A percentile compares a stretch with the other conserved stretches of the same genome.
phyloP scores from a whole-genome alignment of 352 stramenopile species.

The Globisporangium takayamanum region DNA sequence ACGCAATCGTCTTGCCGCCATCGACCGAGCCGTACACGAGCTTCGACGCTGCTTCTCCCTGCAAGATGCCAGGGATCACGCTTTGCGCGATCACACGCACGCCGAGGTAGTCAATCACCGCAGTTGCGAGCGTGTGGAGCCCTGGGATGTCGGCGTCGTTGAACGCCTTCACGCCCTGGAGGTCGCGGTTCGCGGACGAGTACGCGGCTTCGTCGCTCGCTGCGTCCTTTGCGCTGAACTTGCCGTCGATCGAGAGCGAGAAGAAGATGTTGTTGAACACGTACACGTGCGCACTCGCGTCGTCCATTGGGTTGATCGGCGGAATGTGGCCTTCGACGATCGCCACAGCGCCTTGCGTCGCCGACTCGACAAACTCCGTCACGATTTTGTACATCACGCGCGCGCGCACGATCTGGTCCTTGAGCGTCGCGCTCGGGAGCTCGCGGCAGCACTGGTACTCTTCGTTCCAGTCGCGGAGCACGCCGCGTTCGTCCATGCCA shows the following conservation, averaged over 20 bases:
- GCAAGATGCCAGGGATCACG: constrained; percentile 94
- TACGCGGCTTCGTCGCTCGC: constrained; percentile 75
- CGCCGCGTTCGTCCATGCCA: constrained; percentile 90
- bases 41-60: constrained; percentile 92
- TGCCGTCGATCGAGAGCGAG: constrained; percentile 86
- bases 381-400: constrained; percentile 94
- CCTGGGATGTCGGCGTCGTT: constrained; percentile 89
- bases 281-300: constrained; percentile 90
- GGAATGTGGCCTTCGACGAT: constrained; percentile 93
- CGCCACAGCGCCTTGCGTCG: constrained; percentile 82
- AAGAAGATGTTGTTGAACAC: constrained; percentile 99
- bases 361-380: constrained; percentile 93
- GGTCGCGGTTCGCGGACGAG: constrained; percentile 83
- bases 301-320: constrained; percentile 96
- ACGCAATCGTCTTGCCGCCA: constrained; percentile 80
- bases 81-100: constrained; percentile 93
- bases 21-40: constrained; percentile 95
- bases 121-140: constrained; percentile 92
- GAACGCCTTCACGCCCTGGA: constrained; percentile 87
- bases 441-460: constrained; percentile 92
- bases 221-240: constrained; percentile 53
- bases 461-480: constrained; percentile 95
- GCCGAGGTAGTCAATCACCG: constrained; percentile 94
- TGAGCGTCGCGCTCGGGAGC: constrained; percentile 65
- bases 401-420: constrained; percentile 89